phyloP scores from a whole-genome alignment of 2,329 filamentous ascomycete species.

The Fusarium tupiense region DNA sequence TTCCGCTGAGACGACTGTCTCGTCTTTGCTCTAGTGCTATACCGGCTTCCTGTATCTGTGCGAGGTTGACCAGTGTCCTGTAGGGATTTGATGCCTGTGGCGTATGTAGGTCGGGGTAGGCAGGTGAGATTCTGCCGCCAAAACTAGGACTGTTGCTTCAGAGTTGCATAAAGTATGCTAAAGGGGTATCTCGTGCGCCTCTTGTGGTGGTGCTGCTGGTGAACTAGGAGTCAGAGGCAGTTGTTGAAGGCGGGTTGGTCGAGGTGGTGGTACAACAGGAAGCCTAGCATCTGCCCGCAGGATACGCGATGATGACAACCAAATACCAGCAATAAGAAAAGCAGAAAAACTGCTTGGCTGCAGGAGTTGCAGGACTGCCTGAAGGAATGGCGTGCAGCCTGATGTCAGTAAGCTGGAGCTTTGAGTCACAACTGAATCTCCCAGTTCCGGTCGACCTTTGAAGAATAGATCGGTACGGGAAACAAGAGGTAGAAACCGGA shows the following conservation, averaged over 20 bases:
- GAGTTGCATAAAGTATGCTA: slow-evolving; percentile 38
- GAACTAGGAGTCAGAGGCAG: slow-evolving; percentile 22
- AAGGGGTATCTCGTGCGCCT: slow-evolving; percentile 35
- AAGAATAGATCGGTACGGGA: slow-evolving; percentile 21
- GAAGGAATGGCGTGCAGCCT: slow-evolving; percentile 20
- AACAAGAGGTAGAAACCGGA: slow-evolving; percentile 36
- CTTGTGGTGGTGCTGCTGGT: slow-evolving; percentile 32
- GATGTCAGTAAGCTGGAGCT: slow-evolving; percentile 23
- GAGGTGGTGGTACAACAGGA: slow-evolving; percentile 38
- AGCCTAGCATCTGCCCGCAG: slow-evolving; percentile 21
- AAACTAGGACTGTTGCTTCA: slow-evolving; percentile 30
- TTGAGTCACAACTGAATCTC: slow-evolving; percentile 22
- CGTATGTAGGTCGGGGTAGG: slow-evolving; percentile 30
- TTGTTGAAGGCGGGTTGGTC: slow-evolving; percentile 27
- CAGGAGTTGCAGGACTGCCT: slow-evolving; percentile 16
- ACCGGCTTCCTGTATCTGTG: slow-evolving; percentile 16
- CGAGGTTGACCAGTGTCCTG: slow-evolving; percentile 21
- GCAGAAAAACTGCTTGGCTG: slow-evolving; percentile 21
- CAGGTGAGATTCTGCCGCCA: slow-evolving; percentile 32
- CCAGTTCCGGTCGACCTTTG: slow-evolving; percentile 33
- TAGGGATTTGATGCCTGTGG: slow-evolving; percentile 25
- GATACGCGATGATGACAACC: slow-evolving; percentile 14
- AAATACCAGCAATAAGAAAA: slow-evolving; percentile 15
- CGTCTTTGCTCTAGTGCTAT: slow-evolving; percentile 25
- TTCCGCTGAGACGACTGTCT: slow-evolving; percentile 8